Conservation (phyloP, 345 rosid species). For the Gossypium mustelinum region DNA sequence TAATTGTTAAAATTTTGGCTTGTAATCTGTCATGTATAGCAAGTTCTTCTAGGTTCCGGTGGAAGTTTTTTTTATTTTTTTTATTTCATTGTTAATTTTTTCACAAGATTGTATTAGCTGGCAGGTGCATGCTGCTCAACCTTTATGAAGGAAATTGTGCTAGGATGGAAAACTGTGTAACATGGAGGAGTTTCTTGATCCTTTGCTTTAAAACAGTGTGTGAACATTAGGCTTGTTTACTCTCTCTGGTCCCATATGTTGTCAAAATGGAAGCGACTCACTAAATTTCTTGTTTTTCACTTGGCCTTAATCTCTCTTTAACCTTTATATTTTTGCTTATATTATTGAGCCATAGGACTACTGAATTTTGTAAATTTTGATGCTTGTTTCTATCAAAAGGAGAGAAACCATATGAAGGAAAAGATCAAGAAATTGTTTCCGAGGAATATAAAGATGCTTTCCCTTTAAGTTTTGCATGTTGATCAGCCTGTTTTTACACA, state of each 20-base stretch:
- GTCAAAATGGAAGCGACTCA: neutral
- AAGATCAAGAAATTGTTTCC: neutral
- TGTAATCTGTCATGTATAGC: neutral
- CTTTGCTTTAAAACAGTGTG: neutral
- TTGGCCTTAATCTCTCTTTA: neutral
- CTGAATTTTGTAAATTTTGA: neutral
- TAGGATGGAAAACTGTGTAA: neutral
- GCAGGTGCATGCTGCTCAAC: neutral
- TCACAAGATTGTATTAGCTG: neutral
- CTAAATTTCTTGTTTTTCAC: neutral
- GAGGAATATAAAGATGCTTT: neutral
- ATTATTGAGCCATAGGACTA: slow-evolving; percentile 13
- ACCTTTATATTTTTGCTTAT: neutral
- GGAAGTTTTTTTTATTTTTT: neutral
- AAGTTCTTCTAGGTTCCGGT: no score
- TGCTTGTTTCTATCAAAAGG: neutral
- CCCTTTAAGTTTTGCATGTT: neutral
- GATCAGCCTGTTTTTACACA: neutral
- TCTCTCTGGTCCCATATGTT: neutral
- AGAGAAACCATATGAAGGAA: neutral
- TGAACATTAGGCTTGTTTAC: neutral
- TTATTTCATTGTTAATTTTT: no score
- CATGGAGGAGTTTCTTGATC: neutral
- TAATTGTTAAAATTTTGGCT: neutral
- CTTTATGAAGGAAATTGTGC: neutral